Base-by-base conservation (phyloP, 768 basidiomycete genomes). In the Leccinum sublutescens region DNA sequence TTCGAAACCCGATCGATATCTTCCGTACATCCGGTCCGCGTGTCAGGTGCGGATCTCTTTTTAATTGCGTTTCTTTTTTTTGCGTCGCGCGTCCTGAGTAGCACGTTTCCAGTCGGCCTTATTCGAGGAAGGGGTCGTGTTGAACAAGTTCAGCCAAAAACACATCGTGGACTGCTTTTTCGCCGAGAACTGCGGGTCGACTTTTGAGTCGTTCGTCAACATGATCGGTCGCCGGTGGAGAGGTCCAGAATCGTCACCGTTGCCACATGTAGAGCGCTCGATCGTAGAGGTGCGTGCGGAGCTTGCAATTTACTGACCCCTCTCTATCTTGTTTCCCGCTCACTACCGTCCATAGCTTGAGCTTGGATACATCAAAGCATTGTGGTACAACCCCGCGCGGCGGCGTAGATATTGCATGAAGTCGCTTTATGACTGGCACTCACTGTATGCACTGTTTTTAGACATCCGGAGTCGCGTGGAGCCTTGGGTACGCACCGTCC, bases 321-420 rank as follows among this genome's bases (percentile, higher is more conserved):
- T 0, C 17, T 2, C 52, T 21, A 58, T 55, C 25, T 36, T 50
- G 34, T 5, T 36, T 56, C 48, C 54, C 31, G 23, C 12, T n/a
- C 3, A 14, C n/a, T 23, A 5, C 47, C 54, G 33, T 23, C 43
- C 43, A 52, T 66, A 91, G 89, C 75, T 86, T 43, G 73, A 88
- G 21, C 77, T 81, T 1, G 80, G 80, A 10, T 82, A 87, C 57
- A 74, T 87, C 55, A 81, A 80, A 68, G 83, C 82, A 1, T 75
- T 80, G 40, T 92, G 87, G 84, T 79, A 76, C 54, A 93, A 91
- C 64, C 86, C 85, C 8, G 78, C 88, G 2, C 78, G 91, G 50
- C 79, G 85, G 54, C 79, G 90, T 47, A 77, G 91, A 51, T 78
- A 82, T 65, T 78, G 89, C 29, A 80, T 85, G 76, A 88, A 87